Percentiles rank a stretch among this genome's conserved stretches.
phyloP scores from a whole-genome alignment of 441 rosid genomes.

The Pelargonium citronellum region DNA sequence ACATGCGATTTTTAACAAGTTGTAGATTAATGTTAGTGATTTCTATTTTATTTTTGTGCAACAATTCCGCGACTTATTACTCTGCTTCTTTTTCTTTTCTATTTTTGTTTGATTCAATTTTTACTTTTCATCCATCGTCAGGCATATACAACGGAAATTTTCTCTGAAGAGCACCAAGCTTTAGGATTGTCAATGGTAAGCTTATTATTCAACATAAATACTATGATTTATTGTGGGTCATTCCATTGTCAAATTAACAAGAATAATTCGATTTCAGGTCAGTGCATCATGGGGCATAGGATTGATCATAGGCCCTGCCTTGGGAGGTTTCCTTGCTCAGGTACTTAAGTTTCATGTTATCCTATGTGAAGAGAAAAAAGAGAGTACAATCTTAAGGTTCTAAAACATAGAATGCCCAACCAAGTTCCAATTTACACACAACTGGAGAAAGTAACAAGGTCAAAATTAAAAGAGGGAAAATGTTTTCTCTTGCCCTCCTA shows the following conservation, averaged over 20 bases:
- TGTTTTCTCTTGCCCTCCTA: too few relatives aligned
- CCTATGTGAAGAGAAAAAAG: background rate
- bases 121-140: constrained; percentile 30
- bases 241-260: background rate
- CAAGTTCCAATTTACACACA: too few relatives aligned
- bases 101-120: background rate
- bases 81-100: background rate
- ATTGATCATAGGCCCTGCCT: constrained; percentile 83
- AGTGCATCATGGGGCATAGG: constrained; percentile 94
- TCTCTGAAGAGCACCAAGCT: constrained; percentile 65
- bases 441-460: too few relatives aligned
- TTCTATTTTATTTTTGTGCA: background rate
- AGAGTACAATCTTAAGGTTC: background rate
- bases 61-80: too few relatives aligned
- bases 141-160: constrained; percentile 78
- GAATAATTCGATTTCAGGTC: constrained; percentile 37
- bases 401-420: too few relatives aligned
- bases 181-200: constrained; percentile 75
- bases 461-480: too few relatives aligned
- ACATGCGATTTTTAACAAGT: too few relatives aligned
- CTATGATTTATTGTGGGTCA: background rate
- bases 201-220: background rate
- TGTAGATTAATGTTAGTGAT: background rate
- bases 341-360: constrained; percentile 27
- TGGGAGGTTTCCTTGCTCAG: constrained; percentile 93